Conservation (phyloP, 176 grass and related monocot genomes). For the Saccharum officinarum region DNA sequence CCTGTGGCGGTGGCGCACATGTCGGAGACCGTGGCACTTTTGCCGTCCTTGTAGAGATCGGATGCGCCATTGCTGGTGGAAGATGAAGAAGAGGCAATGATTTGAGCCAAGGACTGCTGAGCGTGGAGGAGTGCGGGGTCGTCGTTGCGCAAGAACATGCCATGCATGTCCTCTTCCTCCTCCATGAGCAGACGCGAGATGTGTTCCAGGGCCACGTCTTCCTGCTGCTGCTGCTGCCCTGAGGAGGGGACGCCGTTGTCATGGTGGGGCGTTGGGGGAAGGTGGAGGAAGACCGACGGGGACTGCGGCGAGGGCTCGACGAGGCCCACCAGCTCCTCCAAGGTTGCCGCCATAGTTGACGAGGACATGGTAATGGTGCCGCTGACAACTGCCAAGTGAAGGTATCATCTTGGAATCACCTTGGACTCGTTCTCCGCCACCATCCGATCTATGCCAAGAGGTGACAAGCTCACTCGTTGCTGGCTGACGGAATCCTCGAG, state of each 20-base stretch:
- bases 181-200: background rate
- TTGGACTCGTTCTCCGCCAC: background rate
- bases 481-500: background rate
- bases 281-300: background rate
- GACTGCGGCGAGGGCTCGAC: background rate
- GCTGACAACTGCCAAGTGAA: background rate
- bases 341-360: background rate
- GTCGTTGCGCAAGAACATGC: background rate
- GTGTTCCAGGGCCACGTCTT: slow-evolving; percentile 10
- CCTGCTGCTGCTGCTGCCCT: background rate
- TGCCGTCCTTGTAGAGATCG: background rate
- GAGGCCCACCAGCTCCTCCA: background rate
- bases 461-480: background rate
- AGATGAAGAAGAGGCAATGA: background rate
- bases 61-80: background rate
- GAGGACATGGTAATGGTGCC: background rate
- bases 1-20: background rate
- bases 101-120: background rate
- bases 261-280: background rate
- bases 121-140: background rate
- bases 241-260: background rate
- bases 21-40: no score
- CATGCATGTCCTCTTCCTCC: background rate
- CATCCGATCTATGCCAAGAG: background rate
- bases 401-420: background rate